Evolutionary conservation across 2,329 filamentous ascomycete genomes (phyloP), one percentile per base, ranked within the genome.

Genomic region (Clarireedia hainanense): DNA sequence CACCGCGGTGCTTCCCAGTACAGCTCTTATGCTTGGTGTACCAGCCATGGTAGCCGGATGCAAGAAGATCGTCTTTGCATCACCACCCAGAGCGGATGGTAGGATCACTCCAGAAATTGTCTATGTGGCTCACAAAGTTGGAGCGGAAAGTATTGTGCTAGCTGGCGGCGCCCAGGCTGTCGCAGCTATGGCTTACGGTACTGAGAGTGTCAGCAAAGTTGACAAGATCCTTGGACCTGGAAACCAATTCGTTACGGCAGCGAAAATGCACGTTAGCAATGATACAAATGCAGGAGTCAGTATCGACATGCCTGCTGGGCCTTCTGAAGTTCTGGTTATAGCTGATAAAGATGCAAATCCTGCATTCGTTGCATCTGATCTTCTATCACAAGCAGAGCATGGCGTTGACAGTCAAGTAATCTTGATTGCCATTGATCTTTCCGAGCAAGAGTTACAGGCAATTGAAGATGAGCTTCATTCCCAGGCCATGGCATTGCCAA

Each of bases 151-250:
- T 68, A 97, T 99, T 64, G 92, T 99, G 5, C 81, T 99, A 26
- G 94, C 94, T 10, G 94, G 94, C 59, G 94, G 94, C 60, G 94
- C 92, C 0, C 94, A 99, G 74, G 94, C 94, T 45, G 85, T 99
- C 39, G 94, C 92, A 20, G 94, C 94, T 48, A 88, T 99, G 86
- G 94, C 94, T 2, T 99, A 99, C 73, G 94, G 94, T 48, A 99
- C 94, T 0, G 88, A 96, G 73, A 92, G 85, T 64, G 84, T 99
- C 50, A 89, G 79, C 71, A 99, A 99, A 76, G 94, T 99, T 6
- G 94, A 99, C 78, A 99, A 99, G 81, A 96, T 99, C 64, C 83
- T 97, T 12, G 94, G 94, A 0, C 94, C 94, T 2, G 94, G 94
- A 37, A 99, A 99, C 74, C 94, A 97, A 72, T 99, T 97, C 69